Percentiles rank a stretch among this genome's conserved stretches.
Evolutionary conservation across 2,329 filamentous ascomycete genomes (phyloP).

Genomic region (Pestalotiopsis fici): DNA sequence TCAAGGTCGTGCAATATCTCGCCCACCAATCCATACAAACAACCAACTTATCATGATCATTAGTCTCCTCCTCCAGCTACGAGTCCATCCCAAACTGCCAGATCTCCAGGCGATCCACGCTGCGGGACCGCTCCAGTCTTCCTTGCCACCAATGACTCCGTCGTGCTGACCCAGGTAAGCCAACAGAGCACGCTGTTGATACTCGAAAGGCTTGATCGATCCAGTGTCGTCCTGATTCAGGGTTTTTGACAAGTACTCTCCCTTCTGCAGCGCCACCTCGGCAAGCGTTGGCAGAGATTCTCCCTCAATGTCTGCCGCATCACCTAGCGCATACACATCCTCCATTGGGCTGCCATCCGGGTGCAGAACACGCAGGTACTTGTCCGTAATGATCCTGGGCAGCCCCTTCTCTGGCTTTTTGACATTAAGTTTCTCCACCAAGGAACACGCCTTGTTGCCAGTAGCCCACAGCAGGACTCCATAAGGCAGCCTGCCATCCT

Average conservation of each 20-base stretch:
- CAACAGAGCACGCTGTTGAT: constrained; percentile 35
- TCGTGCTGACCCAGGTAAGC: constrained; percentile 42
- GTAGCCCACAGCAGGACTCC: constrained; percentile 19
- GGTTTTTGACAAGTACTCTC: constrained; percentile 29
- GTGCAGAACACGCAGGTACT: constrained; percentile 22
- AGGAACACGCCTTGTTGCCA: constrained; percentile 19
- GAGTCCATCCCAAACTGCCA: constrained; percentile 34
- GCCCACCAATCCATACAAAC: constrained; percentile 30
- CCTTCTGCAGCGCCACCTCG: constrained; percentile 38
- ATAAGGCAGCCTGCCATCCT: constrained; percentile 15
- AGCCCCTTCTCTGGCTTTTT: constrained; percentile 20
- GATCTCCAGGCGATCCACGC: constrained; percentile 45
- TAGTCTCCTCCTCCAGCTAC: constrained; percentile 30
- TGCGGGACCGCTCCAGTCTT: constrained; percentile 38
- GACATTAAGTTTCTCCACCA: constrained; percentile 23
- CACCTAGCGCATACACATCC: constrained; percentile 33
- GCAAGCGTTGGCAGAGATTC: constrained; percentile 33
- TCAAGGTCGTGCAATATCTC: constrained; percentile 25
- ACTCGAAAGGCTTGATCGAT: constrained; percentile 30
- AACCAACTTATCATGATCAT: constrained; percentile 34
- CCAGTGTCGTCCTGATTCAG: constrained; percentile 11
- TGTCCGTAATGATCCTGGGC: constrained; percentile 17
- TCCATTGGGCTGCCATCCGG: constrained; percentile 25
- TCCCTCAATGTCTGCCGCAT: constrained; percentile 38
- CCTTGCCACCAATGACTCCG: constrained; percentile 37